Conservation (phyloP, 2,329 filamentous ascomycete species). For the Escovopsis sp. region DNA sequence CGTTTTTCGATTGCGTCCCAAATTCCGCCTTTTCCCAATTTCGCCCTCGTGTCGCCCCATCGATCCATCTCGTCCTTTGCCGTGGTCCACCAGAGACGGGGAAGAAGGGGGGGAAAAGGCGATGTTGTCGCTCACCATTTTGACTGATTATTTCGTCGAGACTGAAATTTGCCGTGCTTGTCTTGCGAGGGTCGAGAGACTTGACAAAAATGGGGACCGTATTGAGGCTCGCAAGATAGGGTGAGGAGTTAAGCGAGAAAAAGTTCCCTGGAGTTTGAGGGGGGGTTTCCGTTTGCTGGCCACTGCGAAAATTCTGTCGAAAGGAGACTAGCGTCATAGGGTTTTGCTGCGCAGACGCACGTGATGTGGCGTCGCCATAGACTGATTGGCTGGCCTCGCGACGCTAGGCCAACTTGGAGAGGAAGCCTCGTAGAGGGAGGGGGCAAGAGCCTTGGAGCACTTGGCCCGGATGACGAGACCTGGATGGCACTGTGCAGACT, state of each 20-base stretch:
- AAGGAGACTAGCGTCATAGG: slow-evolving; percentile 24
- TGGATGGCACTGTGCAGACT: no score
- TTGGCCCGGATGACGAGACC: no score
- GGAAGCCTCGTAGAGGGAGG: no score
- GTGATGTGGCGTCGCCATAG: slow-evolving; percentile 14
- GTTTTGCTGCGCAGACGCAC: slow-evolving; percentile 22
- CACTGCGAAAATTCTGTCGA: slow-evolving; percentile 23
- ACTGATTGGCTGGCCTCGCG: slow-evolving; percentile 9
- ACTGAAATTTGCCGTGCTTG: slow-evolving; percentile 22
- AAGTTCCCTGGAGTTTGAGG: slow-evolving; percentile 30
- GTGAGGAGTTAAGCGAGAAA: slow-evolving; percentile 32
- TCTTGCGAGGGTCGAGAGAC: slow-evolving; percentile 33
- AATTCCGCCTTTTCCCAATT: slow-evolving; percentile 11
- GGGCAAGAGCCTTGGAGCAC: no score
- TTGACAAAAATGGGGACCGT: slow-evolving; percentile 42
- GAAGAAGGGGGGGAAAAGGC: slow-evolving; percentile 3
- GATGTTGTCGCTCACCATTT: slow-evolving; percentile 46
- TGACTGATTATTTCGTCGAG: slow-evolving; percentile 38
- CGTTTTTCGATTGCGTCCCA: slow-evolving; percentile 4
- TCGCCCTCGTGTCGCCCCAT: slow-evolving; percentile 9
- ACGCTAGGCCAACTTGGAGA: no score
- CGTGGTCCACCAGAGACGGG: no score
- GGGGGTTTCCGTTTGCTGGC: slow-evolving; percentile 20
- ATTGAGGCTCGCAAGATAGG: slow-evolving; percentile 36
- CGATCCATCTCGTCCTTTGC: background rate